Evolutionary conservation across 2,329 filamentous ascomycete genomes (phyloP).

Genomic region (Clonostachys chloroleuca): DNA sequence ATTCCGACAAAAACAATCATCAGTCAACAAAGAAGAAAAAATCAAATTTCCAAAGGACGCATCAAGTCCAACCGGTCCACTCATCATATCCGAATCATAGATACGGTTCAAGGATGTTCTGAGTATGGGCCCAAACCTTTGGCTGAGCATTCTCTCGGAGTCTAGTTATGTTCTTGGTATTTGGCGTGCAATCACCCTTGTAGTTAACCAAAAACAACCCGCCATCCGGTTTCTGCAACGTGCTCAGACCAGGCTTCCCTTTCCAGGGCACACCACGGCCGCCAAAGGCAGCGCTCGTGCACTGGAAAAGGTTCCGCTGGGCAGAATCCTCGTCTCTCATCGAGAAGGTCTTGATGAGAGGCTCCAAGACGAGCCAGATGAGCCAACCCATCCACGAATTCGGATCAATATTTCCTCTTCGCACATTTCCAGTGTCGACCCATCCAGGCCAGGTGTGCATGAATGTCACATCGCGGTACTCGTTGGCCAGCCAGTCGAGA

Average conservation of each 20-base stretch:
- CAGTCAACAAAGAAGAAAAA: no score
- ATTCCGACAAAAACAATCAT: no score
- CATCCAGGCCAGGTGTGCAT: conserved; percentile 18
- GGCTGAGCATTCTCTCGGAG: not conserved
- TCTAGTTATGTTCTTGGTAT: not conserved
- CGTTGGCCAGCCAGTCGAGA: conserved; percentile 14
- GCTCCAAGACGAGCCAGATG: not conserved
- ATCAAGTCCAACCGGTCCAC: no score
- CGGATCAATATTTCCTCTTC: conserved; percentile 9
- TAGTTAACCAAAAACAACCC: not conserved
- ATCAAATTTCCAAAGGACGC: no score
- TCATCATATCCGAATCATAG: not conserved
- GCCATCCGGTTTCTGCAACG: not conserved
- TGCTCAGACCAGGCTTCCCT: not conserved
- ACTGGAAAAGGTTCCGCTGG: not conserved
- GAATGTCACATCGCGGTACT: conserved; percentile 13
- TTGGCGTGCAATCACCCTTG: not conserved
- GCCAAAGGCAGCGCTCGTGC: not conserved
- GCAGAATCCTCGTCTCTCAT: not conserved
- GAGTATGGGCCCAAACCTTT: not conserved
- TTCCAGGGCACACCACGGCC: not conserved
- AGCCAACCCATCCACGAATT: not conserved
- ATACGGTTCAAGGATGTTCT: not conserved
- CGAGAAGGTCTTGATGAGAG: not conserved
- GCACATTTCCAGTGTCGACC: conserved; percentile 18